Evolutionary conservation across 768 basidiomycete genomes (phyloP), one percentile per base, ranked within the genome.

Genomic region (Rhizopogon vulgaris): DNA sequence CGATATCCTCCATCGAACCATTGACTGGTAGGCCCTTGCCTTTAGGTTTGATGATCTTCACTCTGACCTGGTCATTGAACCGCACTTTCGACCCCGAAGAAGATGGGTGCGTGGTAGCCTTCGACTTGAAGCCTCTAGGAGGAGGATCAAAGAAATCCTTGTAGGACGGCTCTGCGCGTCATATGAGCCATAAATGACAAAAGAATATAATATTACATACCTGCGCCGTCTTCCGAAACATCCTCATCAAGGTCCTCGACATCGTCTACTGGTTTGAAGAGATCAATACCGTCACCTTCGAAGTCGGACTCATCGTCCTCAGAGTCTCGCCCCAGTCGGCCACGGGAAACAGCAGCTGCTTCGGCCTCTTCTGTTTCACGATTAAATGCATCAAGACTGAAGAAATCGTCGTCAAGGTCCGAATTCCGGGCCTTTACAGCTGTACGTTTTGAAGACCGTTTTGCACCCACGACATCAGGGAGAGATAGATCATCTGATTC

Each of bases 391-490:
- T 82, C 80, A 42, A 99, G 77, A 55, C 87, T 78, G 69, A 98
- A 98, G 72, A 98, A 98, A 12, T 76, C 82, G 63, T 98, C 95
- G 66, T 97, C 86, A 27, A 97, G 78, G 39, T 77, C 76, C 5
- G 76, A 68, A 4, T 62, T 62, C 7, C 58, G 17, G 54, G 57
- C 41, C 56, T 60, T 40, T 51, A 56, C 52, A 63, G 62, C 51
- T 10, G 45, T 22, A 46, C 51, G 22, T 39, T 27, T 48, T 38
- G 67, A 60, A 60, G 49, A 62, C 63, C 58, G 58, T 63, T 62
- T 63, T 52, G 49, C 6, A 42, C 52, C 56, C 55, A 57, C 49
- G 42, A 59, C 55, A 48, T 64, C 69, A 15, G 69, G 57, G 56
- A 64, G 60, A 18, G 58, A 64, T 7, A 43, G 34, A 14, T 56